These are phyloP conservation scores for Alopecurus myosuroides DNA, from an alignment of 176 grass and related monocot species.

Conservation along the genomic window DNA sequence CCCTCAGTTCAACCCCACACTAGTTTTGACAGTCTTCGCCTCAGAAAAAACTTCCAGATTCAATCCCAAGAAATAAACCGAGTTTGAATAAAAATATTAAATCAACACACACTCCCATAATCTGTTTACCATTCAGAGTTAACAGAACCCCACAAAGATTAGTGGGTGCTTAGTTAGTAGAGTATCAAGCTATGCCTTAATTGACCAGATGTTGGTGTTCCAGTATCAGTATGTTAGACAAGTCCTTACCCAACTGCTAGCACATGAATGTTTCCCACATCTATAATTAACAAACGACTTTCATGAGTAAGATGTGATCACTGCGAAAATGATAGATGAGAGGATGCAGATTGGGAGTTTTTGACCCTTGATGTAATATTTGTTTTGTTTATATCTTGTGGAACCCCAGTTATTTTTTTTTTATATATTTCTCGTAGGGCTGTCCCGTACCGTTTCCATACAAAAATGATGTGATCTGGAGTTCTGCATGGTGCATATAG, in stretches of 20 bases:
- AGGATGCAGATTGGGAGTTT: neutral
- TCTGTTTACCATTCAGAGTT: conserved; percentile 1
- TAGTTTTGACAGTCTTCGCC: conserved; percentile 4
- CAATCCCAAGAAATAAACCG: neutral
- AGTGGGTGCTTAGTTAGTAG: neutral
- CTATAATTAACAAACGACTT: neutral
- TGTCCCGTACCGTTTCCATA: neutral
- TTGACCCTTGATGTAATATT: neutral
- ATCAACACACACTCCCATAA: neutral
- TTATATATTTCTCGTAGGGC: neutral
- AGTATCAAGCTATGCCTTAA: conserved; percentile 14
- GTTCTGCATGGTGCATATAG: conserved; percentile 14
- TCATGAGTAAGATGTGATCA: conserved; percentile 7
- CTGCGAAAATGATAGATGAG: neutral
- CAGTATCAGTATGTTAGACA: conserved; percentile 6
- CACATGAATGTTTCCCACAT: conserved; percentile 18
- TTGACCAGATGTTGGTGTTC: conserved; percentile 6
- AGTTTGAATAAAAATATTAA: neutral
- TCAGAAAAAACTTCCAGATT: neutral
- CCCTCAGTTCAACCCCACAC: neutral
- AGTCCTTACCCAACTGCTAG: conserved; percentile 21
- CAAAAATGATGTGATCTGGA: neutral
- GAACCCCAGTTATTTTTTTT: neutral
- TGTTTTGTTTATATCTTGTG: neutral
- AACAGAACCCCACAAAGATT: neutral